Evolutionary conservation across 495 filamentous ascomycete genomes (phyloP).

Genomic region (Penicillium riverlandense): DNA sequence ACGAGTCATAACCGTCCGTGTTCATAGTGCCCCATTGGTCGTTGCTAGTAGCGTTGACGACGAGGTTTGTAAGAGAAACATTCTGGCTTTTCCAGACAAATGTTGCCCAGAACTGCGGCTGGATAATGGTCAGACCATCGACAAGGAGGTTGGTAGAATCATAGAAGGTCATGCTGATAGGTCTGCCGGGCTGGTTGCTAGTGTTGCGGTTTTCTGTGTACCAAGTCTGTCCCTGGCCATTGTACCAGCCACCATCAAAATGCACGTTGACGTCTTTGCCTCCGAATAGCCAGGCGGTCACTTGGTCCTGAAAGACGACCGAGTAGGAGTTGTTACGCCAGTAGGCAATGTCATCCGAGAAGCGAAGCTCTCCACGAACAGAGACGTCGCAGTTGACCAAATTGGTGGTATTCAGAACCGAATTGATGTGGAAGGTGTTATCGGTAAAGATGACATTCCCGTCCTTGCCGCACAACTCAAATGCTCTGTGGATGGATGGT

Average conservation of each 20-base stretch:
- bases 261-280: constrained; percentile 48
- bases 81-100: constrained; percentile 40
- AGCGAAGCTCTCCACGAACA: constrained; percentile 7
- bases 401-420: no score
- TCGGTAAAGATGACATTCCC: no score
- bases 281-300: constrained; percentile 56
- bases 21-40: constrained; percentile 33
- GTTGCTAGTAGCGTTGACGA: not conserved
- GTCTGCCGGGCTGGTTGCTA: no score
- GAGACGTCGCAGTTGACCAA: no score
- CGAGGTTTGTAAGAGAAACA: not conserved
- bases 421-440: no score
- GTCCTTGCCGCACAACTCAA: no score
- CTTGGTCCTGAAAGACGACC: constrained; percentile 51
- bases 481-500: no score
- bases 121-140: not conserved
- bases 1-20: constrained; percentile 53
- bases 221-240: constrained; percentile 49
- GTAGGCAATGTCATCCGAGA: constrained; percentile 51
- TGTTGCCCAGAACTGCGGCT: not conserved
- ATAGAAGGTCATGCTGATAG: no score
- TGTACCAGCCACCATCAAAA: constrained; percentile 43
- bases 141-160: not conserved
- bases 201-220: constrained; percentile 15
- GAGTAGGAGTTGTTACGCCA: constrained; percentile 53